Evolutionary conservation across 2,329 filamentous ascomycete genomes (phyloP).

Genomic region (Parastagonospora avenae): DNA sequence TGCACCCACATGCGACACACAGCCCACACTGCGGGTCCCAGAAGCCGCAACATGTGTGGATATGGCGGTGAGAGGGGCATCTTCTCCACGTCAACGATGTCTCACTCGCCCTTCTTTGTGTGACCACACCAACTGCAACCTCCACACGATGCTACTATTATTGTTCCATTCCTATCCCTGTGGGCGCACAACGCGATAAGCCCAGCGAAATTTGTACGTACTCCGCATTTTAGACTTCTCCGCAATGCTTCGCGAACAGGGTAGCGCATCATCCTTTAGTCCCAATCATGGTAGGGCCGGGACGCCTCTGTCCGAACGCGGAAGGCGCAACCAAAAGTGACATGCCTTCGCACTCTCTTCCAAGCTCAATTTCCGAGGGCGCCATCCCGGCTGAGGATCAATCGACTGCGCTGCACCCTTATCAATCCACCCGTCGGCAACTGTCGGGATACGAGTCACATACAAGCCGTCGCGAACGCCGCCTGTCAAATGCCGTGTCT

Average conservation of each 20-base stretch:
- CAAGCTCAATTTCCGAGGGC: slow-evolving; percentile 12
- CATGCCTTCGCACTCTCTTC: neutral
- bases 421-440: slow-evolving; percentile 10
- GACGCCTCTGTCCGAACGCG: slow-evolving; percentile 15
- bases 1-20: slow-evolving; percentile 17
- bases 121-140: slow-evolving; percentile 10
- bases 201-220: slow-evolving; percentile 2
- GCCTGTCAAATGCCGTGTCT: neutral
- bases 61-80: slow-evolving; percentile 15
- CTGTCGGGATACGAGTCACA: slow-evolving; percentile 8
- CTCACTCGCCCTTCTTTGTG: slow-evolving; percentile 18
- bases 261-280: slow-evolving; percentile 1
- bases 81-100: slow-evolving; percentile 11
- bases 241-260: slow-evolving; percentile 8
- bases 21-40: slow-evolving; percentile 21
- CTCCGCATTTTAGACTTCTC: slow-evolving; percentile 15
- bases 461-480: neutral
- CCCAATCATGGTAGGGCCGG: slow-evolving; percentile 4
- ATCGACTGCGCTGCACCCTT: slow-evolving; percentile 11
- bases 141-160: slow-evolving; percentile 10
- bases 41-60: slow-evolving; percentile 3
- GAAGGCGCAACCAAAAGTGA: slow-evolving; percentile 10
- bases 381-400: slow-evolving; percentile 16
- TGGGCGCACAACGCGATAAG: slow-evolving; percentile 22
- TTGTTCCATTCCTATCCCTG: slow-evolving; percentile 16